Conservation (phyloP, 2,329 filamentous ascomycete species). For the Exophiala alcalophila region DNA sequence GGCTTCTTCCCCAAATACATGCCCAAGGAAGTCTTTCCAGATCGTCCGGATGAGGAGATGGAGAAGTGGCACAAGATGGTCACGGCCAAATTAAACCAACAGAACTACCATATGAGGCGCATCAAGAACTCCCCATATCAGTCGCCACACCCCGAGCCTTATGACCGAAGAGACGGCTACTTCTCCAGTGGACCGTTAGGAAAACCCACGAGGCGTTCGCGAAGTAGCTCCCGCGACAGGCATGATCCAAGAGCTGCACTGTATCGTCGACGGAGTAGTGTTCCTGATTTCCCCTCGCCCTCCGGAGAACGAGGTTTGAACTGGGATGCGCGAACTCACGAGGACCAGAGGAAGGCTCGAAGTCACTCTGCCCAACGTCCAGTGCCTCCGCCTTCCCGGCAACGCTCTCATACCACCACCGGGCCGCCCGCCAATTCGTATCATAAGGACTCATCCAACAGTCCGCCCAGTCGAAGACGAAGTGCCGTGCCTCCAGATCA, state of each 20-base stretch:
- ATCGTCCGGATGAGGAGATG: slow-evolving; percentile 72
- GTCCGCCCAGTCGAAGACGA: slow-evolving; percentile 12
- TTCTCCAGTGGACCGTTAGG: slow-evolving; percentile 20
- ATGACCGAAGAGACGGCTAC: slow-evolving; percentile 27
- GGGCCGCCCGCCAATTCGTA: slow-evolving; percentile 3
- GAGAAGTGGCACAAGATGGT: slow-evolving; percentile 81
- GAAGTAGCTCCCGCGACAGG: slow-evolving; percentile 24
- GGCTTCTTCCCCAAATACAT: slow-evolving; percentile 59
- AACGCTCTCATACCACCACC: slow-evolving; percentile 25
- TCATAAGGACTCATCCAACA: slow-evolving; percentile 8
- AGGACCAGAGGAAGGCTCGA: slow-evolving; percentile 20
- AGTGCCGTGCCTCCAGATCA: slow-evolving; percentile 11
- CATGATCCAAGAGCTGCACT: slow-evolving; percentile 16
- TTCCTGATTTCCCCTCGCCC: slow-evolving; percentile 27
- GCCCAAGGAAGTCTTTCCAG: slow-evolving; percentile 69
- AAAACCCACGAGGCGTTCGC: slow-evolving; percentile 12
- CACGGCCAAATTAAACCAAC: slow-evolving; percentile 64
- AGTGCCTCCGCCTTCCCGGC: slow-evolving; percentile 16
- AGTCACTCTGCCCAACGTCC: slow-evolving; percentile 29
- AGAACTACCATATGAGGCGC: slow-evolving; percentile 50
- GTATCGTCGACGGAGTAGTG: slow-evolving; percentile 26
- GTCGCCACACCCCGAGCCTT: slow-evolving; percentile 32
- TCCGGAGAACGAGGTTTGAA: slow-evolving; percentile 21
- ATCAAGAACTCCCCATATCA: slow-evolving; percentile 32
- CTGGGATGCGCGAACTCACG: slow-evolving; percentile 15